phyloP scores from a whole-genome alignment of 768 basidiomycete genomes.

The Tricholoma terreum region DNA sequence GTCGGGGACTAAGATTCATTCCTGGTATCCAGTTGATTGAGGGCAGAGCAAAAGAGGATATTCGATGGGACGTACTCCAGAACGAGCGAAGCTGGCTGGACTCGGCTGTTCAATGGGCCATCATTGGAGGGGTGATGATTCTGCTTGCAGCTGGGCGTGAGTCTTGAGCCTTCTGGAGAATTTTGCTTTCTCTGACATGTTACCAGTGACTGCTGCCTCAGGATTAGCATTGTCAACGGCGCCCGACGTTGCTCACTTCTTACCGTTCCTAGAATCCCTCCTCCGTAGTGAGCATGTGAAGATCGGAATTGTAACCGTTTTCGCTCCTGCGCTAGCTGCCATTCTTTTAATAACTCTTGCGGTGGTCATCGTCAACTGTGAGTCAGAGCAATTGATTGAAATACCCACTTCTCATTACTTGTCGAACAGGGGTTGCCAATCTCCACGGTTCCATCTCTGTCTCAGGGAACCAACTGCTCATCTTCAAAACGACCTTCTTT shows the following conservation, averaged over 20 bases:
- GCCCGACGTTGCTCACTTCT: constrained; percentile 69
- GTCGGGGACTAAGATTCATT: constrained; percentile 61
- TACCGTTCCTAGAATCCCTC: constrained; percentile 61
- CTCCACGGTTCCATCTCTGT: constrained; percentile 59
- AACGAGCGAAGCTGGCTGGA: constrained; percentile 48
- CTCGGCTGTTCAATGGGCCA: constrained; percentile 52
- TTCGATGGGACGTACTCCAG: constrained; percentile 77
- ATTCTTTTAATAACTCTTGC: constrained; percentile 57
- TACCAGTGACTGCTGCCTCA: constrained; percentile 64
- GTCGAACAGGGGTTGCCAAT: constrained; percentile 45
- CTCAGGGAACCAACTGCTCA: constrained; percentile 55
- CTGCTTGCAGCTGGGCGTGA: constrained; percentile 59
- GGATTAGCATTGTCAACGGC: constrained; percentile 67
- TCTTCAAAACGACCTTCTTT: constrained; percentile 65
- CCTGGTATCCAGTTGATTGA: constrained; percentile 68
- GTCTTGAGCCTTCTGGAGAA: constrained; percentile 25
- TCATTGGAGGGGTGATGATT: constrained; percentile 46
- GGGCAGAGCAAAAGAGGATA: constrained; percentile 79
- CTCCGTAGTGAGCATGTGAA: constrained; percentile 46
- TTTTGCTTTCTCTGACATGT: constrained; percentile 8
- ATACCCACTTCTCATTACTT: constrained; percentile 6
- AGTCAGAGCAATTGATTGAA: constrained; percentile 21
- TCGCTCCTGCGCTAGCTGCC: constrained; percentile 64
- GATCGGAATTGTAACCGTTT: constrained; percentile 61
- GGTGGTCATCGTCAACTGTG: constrained; percentile 53